These are phyloP conservation scores for Lumnitzera racemosa DNA, from an alignment of 345 rosid genomes.

Conservation along the genomic window DNA sequence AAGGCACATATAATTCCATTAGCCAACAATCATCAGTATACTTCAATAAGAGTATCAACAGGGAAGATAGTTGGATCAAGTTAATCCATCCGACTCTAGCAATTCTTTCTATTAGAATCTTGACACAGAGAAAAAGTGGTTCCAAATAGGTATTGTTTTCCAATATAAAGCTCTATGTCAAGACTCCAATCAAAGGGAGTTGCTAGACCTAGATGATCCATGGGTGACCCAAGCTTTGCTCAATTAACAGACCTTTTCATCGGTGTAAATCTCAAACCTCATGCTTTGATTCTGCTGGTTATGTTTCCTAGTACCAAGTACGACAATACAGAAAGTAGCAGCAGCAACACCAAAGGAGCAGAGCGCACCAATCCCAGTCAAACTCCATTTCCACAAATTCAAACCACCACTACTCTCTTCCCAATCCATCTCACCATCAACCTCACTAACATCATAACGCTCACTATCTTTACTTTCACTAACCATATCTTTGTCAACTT, in stretches of 20 bases:
- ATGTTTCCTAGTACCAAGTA: conserved; percentile 51
- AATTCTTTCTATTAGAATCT: no score
- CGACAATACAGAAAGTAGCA: conserved; percentile 61
- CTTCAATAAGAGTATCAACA: no score
- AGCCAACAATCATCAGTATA: no score
- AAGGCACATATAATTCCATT: no score
- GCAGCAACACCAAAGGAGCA: conserved; percentile 94
- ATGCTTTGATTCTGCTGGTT: conserved; percentile 40
- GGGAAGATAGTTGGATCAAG: no score
- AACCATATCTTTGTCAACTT: conserved; percentile 7
- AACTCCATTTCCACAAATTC: conserved; percentile 74
- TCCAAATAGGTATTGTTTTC: no score
- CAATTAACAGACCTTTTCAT: conserved; percentile 52
- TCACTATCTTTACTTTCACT: conserved; percentile 6
- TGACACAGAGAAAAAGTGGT: no score
- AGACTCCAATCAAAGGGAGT: not conserved
- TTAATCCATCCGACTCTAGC: no score
- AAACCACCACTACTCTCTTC: conserved; percentile 32
- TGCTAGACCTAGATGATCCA: not conserved
- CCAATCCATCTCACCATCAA: conserved; percentile 16
- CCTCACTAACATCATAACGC: no score
- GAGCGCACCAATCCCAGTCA: conserved; percentile 77
- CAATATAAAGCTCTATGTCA: not conserved
- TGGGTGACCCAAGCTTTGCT: no score
- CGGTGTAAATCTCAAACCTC: conserved; percentile 58